Conservation (phyloP, 2,329 filamentous ascomycete species). For the Pseudogymnoascus sp. region DNA sequence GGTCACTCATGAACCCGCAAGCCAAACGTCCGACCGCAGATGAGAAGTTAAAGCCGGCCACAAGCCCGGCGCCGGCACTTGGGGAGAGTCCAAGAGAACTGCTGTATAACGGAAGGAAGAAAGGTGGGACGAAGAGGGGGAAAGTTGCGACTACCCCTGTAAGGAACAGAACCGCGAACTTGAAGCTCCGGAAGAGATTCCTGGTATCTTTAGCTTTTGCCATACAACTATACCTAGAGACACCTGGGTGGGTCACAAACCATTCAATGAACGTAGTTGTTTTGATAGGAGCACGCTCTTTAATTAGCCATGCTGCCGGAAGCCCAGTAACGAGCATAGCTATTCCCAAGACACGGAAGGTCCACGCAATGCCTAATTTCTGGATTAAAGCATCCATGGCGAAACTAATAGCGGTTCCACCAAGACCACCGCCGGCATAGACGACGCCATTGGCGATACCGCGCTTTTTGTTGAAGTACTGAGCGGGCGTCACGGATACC, state of each 20-base stretch:
- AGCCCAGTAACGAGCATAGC: slow-evolving; percentile 45
- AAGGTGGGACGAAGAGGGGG: slow-evolving; percentile 52
- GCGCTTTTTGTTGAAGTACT: slow-evolving; percentile 47
- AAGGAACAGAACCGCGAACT: slow-evolving; percentile 46
- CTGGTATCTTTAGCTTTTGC: slow-evolving; percentile 23
- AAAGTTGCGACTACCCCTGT: slow-evolving; percentile 50
- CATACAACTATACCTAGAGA: background rate
- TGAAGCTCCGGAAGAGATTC: slow-evolving; percentile 44
- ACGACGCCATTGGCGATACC: slow-evolving; percentile 50
- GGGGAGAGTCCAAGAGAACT: slow-evolving; percentile 47
- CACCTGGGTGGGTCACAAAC: slow-evolving; percentile 25
- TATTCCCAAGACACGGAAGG: slow-evolving; percentile 46
- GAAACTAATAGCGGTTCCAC: slow-evolving; percentile 46
- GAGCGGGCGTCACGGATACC: slow-evolving; percentile 41
- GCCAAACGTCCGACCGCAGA: slow-evolving; percentile 50
- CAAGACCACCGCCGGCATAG: slow-evolving; percentile 47
- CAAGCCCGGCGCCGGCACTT: slow-evolving; percentile 45
- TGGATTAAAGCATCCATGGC: slow-evolving; percentile 41
- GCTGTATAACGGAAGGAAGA: slow-evolving; percentile 52
- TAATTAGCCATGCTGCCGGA: slow-evolving; percentile 47
- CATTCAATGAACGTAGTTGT: slow-evolving; percentile 41
- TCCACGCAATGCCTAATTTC: slow-evolving; percentile 41
- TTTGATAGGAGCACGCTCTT: slow-evolving; percentile 37
- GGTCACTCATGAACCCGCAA: slow-evolving; percentile 47
- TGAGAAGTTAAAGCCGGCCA: slow-evolving; percentile 54